Base-by-base conservation (phyloP, 2,329 filamentous ascomycete genomes). In the Scolecobasidium constrictum region DNA sequence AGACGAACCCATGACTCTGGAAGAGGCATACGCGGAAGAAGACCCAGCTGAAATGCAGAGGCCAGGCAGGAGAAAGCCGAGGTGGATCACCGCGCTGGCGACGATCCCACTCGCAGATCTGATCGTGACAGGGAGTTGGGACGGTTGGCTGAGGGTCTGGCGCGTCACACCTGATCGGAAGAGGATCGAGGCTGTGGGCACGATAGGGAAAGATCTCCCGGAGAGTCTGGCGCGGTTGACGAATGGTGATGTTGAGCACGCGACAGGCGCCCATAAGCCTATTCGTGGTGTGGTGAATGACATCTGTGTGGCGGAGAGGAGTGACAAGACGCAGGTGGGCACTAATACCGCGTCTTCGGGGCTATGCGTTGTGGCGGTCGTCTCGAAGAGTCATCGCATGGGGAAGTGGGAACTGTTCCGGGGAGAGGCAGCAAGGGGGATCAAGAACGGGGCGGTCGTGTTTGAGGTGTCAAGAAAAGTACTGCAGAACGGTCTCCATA, bases 101-200 rank as follows among this genome's bases (percentile, higher is more conserved):
- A 83, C 86, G 1, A 73, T 98, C 38, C 90, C 92, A 0, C 95
- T 88, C 60, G 90, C 86, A 4, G 87, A 98, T 55, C 68, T 94
- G 40, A 77, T 98, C 44, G 69, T 98, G 40, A 93, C 81, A 50
- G 92, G 90, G 22, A 94, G 86, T 62, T 98, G 90, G 88, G 92
- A 94, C 57, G 92, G 92, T 2, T 79, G 77, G 60, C 72, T 98
- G 45, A 73, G 90, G 39, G 81, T 81, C 4, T 98, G 92, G 92
- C 78, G 74, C 47, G 71, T 98, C 16, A 83, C 79, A 42, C 77
- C 85, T 34, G 90, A 95, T 59, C 92, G 88, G 65, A 77, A 77
- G 59, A 78, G 72, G 49, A 74, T 98, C 35, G 80, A 92, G 54
- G 65, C 76, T 1, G 62, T 86, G 5, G 87, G 86, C 1, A 69